Evolutionary conservation across 2,329 filamentous ascomycete genomes (phyloP), one percentile per base, ranked within the genome.

Genomic region (Metarhizium robertsii): DNA sequence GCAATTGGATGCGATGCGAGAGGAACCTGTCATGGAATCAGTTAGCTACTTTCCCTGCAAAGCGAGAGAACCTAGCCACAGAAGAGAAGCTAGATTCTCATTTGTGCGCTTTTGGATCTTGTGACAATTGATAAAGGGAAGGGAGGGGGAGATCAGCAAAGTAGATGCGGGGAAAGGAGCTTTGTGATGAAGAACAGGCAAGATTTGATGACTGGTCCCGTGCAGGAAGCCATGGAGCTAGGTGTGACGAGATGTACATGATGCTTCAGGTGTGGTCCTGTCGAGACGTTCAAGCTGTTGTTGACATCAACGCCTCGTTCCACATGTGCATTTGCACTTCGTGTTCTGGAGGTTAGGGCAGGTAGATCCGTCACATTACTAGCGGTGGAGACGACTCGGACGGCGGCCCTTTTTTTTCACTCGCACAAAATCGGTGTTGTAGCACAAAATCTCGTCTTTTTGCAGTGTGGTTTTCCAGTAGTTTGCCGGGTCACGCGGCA

Each of bases 1-100:
- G 67, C 66, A 71, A 73, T 60, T 76, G 74, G 60, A 84, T 76
- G 62, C 75, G 72, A 68, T 84, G 72, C 53, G 81, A 85, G 60
- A 87, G 72, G 58, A 79, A 76, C 72, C 79, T 87, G 70, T 65
- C 57, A 58, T 48, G 3, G 45, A 60, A 52, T 18, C 63, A 60
- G 60, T 64, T 64, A 66, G 64, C 61, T 57, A 30, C 45, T 14
- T 30, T 5, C 14, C 20, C 25, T 2, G 25, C 2, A 30, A 25
- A 14, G 5, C 3, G 10, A 29, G 6, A 29, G 11, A 25, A 11
- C 25, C 25, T 8, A 11, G 20, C 45, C 45, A 16, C 6, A 6
- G 18, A 16, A 32, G 30, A 55, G 55, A 32, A 59, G 48, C 32
- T 11, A 40, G 13, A 16, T n/a, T 40, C 38, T 14, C 7, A 40